Percentiles rank a stretch among this genome's conserved stretches.
These are phyloP conservation scores for Triticum turgidum DNA, from an alignment of 176 grass and related monocot species.

Conservation along the genomic window DNA sequence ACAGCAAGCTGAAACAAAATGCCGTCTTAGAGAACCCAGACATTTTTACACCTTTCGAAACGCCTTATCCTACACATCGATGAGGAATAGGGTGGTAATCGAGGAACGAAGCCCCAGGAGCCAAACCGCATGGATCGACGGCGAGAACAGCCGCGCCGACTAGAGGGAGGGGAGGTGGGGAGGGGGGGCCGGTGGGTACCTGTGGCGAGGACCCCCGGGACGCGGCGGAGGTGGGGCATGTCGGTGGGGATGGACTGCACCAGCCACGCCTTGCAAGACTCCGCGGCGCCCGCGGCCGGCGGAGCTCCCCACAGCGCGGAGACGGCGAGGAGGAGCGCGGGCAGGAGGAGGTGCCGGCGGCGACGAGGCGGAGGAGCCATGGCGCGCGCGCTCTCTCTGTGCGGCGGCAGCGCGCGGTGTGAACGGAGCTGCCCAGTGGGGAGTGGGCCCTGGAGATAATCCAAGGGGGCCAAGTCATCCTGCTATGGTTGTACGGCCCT, in stretches of 20 bases:
- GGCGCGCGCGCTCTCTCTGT: neutral
- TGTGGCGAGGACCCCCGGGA: conserved; percentile 81
- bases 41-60: neutral
- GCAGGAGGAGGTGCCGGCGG: neutral
- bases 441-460: neutral
- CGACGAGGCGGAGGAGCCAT: neutral
- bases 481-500: no score
- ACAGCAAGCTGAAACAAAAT: neutral
- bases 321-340: neutral
- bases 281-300: neutral
- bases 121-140: neutral
- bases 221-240: conserved; percentile 79
- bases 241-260: conserved; percentile 97
- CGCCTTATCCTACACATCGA: neutral
- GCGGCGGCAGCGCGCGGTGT: neutral
- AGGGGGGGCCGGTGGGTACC: conserved; percentile 21
- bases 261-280: conserved; percentile 78
- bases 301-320: neutral
- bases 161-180: no score
- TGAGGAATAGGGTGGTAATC: neutral
- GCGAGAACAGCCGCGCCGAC: no score
- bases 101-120: neutral
- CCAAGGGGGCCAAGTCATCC: neutral
- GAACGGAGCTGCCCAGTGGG: neutral
- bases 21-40: neutral